Evolutionary conservation across 2,329 filamentous ascomycete species (phyloP), one percentile per base, ranked within the genome.

Genomic region (Fusarium denticulatum): DNA sequence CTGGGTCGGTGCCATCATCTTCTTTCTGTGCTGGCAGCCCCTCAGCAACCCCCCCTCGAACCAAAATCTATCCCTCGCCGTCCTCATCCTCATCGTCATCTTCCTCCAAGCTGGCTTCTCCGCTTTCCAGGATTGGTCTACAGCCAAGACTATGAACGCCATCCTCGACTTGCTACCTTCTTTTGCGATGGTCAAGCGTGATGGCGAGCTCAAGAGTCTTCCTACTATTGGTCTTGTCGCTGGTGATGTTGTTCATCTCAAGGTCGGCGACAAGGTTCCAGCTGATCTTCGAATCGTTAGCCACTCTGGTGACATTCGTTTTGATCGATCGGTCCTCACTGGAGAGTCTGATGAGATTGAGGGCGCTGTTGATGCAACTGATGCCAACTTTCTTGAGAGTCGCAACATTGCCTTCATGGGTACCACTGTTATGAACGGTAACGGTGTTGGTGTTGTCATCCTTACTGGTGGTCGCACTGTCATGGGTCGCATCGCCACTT

Each of bases 21-120:
- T 86, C 80, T 86, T 86, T 72, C 74, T 86, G 68, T 86, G 84
- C 76, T 86, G 85, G 85, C 71, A 77, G 24, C 85, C 85, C n/a
- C 78, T 86, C 52, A 84, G 84, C 71, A 76, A 83, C 46, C 85
- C 85, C 0, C 85, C 85, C 0, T 83, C 83, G 5, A 61, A 77
- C 4, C 82, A 83, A 32, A 86, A 86, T 71, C 80, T 86, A 4
- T 83, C 83, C 20, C 81, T 86, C 13, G 84, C 85, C 9, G 82
- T 86, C 53, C 80, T 87, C 3, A 81, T 87, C 40, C 74, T 86
- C 72, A 83, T 86, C 49, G 85, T 86, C 68, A 86, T 86, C 62
- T 74, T 84, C 36, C 81, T 86, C 1, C 85, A 86, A 64, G 85
- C 85, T 39, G 77, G 78, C 36, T 86, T 86, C 73, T 84, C 83